These are phyloP conservation scores for Colletotrichum lentis DNA, from an alignment of 2,329 filamentous ascomycete species.

Conservation along the genomic window DNA sequence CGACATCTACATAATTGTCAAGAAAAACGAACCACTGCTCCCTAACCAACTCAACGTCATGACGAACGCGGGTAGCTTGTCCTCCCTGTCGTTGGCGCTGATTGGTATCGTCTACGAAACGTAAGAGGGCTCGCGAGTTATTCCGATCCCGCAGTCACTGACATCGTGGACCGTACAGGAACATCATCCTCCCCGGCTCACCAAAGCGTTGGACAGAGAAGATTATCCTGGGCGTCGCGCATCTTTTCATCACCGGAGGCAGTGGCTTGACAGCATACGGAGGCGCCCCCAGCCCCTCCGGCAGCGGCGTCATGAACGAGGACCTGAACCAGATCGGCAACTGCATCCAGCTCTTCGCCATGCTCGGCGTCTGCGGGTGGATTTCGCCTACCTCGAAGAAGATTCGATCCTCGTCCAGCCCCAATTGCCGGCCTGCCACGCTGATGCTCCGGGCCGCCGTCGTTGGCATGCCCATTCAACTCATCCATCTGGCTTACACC, in stretches of 20 bases:
- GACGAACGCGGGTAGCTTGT: conserved; percentile 43
- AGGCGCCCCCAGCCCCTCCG: conserved; percentile 32
- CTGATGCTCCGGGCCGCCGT: conserved; percentile 37
- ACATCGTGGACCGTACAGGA: conserved; percentile 20
- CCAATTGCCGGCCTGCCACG: conserved; percentile 37
- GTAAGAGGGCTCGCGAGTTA: conserved; percentile 35
- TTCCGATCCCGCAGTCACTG: neutral
- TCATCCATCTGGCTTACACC: conserved; percentile 40
- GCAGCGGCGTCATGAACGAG: conserved; percentile 36
- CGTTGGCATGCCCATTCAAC: conserved; percentile 40
- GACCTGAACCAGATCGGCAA: conserved; percentile 39
- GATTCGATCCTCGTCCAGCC: conserved; percentile 21
- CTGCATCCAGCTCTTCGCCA: conserved; percentile 40
- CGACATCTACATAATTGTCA: conserved; percentile 42
- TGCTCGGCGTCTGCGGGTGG: conserved; percentile 39
- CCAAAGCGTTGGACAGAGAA: conserved; percentile 39
- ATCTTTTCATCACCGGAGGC: conserved; percentile 40
- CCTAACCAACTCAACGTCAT: conserved; percentile 42
- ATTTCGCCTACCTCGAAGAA: conserved; percentile 40
- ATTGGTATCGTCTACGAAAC: conserved; percentile 44
- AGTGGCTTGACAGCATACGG: conserved; percentile 39
- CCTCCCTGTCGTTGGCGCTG: conserved; percentile 42
- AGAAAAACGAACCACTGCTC: conserved; percentile 38
- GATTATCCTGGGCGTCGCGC: conserved; percentile 41
- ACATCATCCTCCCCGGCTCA: conserved; percentile 38